Evolutionary conservation across 768 basidiomycete genomes (phyloP), one percentile per base, ranked within the genome.

Genomic region (Russula virescens): DNA sequence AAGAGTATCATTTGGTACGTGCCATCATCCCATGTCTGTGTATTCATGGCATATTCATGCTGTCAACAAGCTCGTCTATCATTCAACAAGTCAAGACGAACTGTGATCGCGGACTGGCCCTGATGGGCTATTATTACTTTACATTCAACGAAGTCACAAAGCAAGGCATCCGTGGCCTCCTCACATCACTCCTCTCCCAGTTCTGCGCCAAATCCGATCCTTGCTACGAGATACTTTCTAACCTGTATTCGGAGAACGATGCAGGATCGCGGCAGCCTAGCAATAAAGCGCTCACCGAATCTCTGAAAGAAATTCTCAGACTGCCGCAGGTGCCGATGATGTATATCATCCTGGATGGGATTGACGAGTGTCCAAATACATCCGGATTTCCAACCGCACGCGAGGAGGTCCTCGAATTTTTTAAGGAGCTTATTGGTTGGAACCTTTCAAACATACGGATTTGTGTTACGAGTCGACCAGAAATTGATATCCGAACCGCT

Each of bases 291-390:
- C 48, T 62, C 4, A 21, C 5, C 1, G 2, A 59, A 46, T 50
- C 47, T 16, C 2, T 58, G n/a, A 53, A 21, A n/a, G 26, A 43
- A 1, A 62, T 62, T 14, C n/a, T 55, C 7, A 19, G 3, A 11
- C 35, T 56, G 14, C 35, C 59, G 1, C 21, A 11, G 9, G 45
- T 42, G n/a, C 34, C 21, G 1, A 4, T 4, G 7, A 50, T 9
- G 1, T 62, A 49, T 28, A 40, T 62, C 3, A 51, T 57, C 1
- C 3, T 62, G 14, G 61, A 62, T 25, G 61, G 26, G 6, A 26
- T 62, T 5, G 61, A 62, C 8, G 61, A 62, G 31, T 57, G 55
- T n/a, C 61, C 55, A 2, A 57, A 23, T 7, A 52, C 43, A 1
- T 50, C 61, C 4, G 59, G 52, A 1, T 19, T 53, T 23, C 34